Evolutionary conservation across 140 eudicot species (phyloP).

Genomic region (Artemisia princeps): DNA sequence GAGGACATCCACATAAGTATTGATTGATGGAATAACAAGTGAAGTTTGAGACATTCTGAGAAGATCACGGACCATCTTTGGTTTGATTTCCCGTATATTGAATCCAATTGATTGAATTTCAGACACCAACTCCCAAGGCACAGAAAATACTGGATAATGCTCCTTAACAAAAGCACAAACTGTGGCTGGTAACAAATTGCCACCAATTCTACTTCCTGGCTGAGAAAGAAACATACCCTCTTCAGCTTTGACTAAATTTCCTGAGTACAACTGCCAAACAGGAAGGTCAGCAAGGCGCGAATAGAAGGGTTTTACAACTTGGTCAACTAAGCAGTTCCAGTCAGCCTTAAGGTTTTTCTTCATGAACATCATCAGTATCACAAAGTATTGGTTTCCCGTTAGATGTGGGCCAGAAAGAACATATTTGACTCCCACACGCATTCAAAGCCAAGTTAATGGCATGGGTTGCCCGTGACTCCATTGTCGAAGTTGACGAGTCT

Average conservation of each 20-base stretch:
- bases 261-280: slow-evolving; percentile 92
- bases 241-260: slow-evolving; percentile 81
- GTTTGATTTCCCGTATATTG: slow-evolving; percentile 76
- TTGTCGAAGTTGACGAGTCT: slow-evolving; percentile 53
- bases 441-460: slow-evolving; percentile 50
- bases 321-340: slow-evolving; percentile 78
- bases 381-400: slow-evolving; percentile 25
- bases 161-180: slow-evolving; percentile 94
- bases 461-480: slow-evolving; percentile 50
- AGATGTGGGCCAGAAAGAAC: slow-evolving; percentile 92
- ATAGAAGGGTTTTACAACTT: slow-evolving; percentile 78
- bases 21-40: slow-evolving; percentile 49
- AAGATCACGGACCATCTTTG: slow-evolving; percentile 96
- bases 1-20: slow-evolving; percentile 79
- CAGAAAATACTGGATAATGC: slow-evolving; percentile 94
- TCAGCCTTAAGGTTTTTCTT: slow-evolving; percentile 44
- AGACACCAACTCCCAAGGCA: slow-evolving; percentile 90
- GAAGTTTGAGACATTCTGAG: slow-evolving; percentile 70
- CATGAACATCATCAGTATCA: slow-evolving; percentile 28
- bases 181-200: slow-evolving; percentile 67
- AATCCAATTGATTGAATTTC: slow-evolving; percentile 86
- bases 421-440: slow-evolving; percentile 57
- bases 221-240: slow-evolving; percentile 98
- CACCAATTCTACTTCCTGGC: slow-evolving; percentile 81
- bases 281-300: slow-evolving; percentile 84